phyloP scores from a whole-genome alignment of 352 stramenopile genomes.

The Globisporangium uncinulatum region DNA sequence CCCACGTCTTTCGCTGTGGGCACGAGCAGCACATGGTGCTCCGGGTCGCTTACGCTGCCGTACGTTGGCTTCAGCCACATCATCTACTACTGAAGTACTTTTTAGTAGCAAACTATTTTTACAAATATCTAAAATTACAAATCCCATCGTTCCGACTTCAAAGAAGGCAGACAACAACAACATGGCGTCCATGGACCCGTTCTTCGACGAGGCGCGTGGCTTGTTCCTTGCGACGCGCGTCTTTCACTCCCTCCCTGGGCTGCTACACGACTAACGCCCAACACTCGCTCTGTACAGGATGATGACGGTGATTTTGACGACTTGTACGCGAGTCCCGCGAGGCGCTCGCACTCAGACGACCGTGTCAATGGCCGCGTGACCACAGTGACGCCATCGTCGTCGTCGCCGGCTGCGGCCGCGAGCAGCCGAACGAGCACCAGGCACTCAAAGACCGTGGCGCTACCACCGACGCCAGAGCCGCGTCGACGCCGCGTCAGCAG shows the following conservation, averaged over 20 bases:
- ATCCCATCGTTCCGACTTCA: slow-evolving; percentile 6
- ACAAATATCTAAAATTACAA: neutral
- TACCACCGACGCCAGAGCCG: neutral
- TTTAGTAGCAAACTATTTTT: neutral
- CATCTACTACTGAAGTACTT: too few relatives aligned
- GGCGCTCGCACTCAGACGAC: neutral
- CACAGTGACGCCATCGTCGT: neutral
- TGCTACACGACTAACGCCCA: neutral
- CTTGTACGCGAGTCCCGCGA: slow-evolving; percentile 35
- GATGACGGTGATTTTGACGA: slow-evolving; percentile 77
- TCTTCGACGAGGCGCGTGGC: slow-evolving; percentile 34
- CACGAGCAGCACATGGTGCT: neutral
- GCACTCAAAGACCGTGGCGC: neutral
- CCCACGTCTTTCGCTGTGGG: neutral
- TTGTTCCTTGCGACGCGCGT: neutral
- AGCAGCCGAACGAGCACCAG: neutral
- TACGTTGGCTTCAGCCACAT: neutral
- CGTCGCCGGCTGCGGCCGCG: neutral
- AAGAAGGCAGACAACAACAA: slow-evolving; percentile 4
- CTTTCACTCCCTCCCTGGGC: neutral
- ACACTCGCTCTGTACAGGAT: slow-evolving; percentile 15
- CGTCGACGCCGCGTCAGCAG: slow-evolving; percentile 9
- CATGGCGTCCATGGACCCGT: slow-evolving; percentile 25
- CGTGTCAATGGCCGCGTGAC: neutral
- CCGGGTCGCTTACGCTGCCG: neutral